These are phyloP conservation scores for Ascomycota sp. DNA, from an alignment of 2,329 filamentous ascomycete species.

Conservation along the genomic window DNA sequence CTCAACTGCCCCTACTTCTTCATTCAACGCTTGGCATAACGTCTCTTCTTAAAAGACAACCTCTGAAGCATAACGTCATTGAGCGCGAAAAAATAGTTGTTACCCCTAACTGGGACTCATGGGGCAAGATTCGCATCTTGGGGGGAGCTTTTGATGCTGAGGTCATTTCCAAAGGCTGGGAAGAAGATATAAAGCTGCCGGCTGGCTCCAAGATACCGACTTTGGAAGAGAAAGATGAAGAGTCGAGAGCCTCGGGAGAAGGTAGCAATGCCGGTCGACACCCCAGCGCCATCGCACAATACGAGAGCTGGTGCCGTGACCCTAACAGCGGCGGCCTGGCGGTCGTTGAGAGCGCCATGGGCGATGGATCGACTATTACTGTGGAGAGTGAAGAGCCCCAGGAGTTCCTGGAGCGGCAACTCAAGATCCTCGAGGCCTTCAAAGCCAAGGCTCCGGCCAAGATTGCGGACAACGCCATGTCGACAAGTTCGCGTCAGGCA, in stretches of 20 bases:
- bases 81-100: slow-evolving; percentile 89
- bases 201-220: slow-evolving; percentile 9
- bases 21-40: slow-evolving; percentile 77
- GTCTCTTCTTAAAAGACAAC: slow-evolving; percentile 57
- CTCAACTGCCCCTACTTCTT: slow-evolving; percentile 57
- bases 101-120: slow-evolving; percentile 94
- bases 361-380: slow-evolving; percentile 12
- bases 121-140: slow-evolving; percentile 87
- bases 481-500: slow-evolving; percentile 6
- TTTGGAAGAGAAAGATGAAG: slow-evolving; percentile 7
- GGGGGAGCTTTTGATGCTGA: slow-evolving; percentile 87
- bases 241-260: background rate
- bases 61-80: slow-evolving; percentile 76
- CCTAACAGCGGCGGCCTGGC: slow-evolving; percentile 39
- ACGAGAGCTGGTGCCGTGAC: slow-evolving; percentile 63
- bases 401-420: slow-evolving; percentile 54
- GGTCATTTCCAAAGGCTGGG: slow-evolving; percentile 67
- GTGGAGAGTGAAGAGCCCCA: slow-evolving; percentile 43
- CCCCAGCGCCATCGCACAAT: slow-evolving; percentile 43
- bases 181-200: slow-evolving; percentile 52
- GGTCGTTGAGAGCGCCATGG: slow-evolving; percentile 19
- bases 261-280: background rate
- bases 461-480: slow-evolving; percentile 7
- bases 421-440: slow-evolving; percentile 49
- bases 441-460: slow-evolving; percentile 34